Percentiles rank a stretch among this genome's conserved stretches.
Conservation (phyloP, 805 yeast species). For the Spathaspora sp. region DNA sequence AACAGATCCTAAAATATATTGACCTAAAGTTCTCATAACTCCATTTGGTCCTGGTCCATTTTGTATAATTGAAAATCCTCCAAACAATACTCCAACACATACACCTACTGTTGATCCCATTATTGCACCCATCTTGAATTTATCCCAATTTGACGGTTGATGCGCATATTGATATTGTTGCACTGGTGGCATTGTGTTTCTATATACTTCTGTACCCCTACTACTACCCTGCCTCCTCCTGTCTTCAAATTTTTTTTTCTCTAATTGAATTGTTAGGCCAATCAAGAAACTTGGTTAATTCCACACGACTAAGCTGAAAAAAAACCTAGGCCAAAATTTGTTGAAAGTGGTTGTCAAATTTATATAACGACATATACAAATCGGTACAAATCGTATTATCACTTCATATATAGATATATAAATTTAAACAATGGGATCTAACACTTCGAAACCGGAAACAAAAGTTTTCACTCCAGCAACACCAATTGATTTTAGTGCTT, state of each 20-base stretch:
- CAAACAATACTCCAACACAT: conserved; percentile 91
- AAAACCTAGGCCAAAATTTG: neutral
- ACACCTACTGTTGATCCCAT: conserved; percentile 95
- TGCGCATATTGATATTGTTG: conserved; percentile 57
- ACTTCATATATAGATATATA: neutral
- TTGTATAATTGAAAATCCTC: conserved; percentile 85
- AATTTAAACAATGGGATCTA: conserved; percentile 48
- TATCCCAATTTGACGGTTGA: conserved; percentile 86
- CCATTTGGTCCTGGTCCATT: conserved; percentile 99
- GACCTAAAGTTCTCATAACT: conserved; percentile 92
- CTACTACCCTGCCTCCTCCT: neutral
- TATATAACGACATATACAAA: neutral
- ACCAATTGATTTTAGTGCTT: conserved; percentile 65
- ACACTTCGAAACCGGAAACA: conserved; percentile 59
- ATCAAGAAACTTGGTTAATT: neutral
- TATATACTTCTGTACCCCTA: neutral
- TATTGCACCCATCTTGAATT: conserved; percentile 96
- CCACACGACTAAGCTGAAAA: neutral
- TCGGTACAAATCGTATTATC: no score
- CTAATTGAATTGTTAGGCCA: neutral
- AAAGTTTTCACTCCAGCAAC: conserved; percentile 65
- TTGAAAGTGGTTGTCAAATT: neutral
- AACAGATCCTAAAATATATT: conserved; percentile 93
- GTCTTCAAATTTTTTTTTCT: neutral
- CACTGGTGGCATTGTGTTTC: conserved; percentile 54